phyloP scores from a whole-genome alignment of 257 asterid genomes.

The Nicotiana undulata region DNA sequence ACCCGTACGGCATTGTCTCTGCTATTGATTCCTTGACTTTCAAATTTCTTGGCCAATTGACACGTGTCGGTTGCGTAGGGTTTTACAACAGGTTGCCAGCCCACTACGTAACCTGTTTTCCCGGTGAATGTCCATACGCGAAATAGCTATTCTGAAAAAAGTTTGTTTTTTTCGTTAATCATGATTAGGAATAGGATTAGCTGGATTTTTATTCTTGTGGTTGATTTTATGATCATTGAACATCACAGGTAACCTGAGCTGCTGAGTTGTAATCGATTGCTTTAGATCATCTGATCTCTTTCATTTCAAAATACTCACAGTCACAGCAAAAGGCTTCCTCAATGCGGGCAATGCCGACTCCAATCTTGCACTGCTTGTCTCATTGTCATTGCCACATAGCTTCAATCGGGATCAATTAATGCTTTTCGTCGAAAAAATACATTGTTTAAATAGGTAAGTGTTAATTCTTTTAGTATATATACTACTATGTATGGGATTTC shows the following conservation, averaged over 20 bases:
- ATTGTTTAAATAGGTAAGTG: too few relatives aligned
- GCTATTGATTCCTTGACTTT: not conserved
- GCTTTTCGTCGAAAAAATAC: too few relatives aligned
- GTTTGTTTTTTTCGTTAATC: not conserved
- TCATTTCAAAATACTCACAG: too few relatives aligned
- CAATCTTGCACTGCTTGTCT: too few relatives aligned
- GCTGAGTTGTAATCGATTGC: not conserved
- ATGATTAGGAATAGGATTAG: not conserved
- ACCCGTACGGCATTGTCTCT: constrained; percentile 14
- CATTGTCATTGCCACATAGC: too few relatives aligned
- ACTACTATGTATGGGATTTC: too few relatives aligned
- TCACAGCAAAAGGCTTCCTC: too few relatives aligned
- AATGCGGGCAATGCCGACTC: too few relatives aligned
- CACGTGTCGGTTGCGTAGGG: not conserved
- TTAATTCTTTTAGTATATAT: too few relatives aligned
- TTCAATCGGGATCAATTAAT: too few relatives aligned
- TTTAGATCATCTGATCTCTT: not conserved
- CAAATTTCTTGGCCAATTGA: not conserved
- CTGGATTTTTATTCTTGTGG: not conserved
- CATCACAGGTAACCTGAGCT: not conserved
- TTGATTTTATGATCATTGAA: not conserved
- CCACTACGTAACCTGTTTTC: not conserved
- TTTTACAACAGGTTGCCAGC: not conserved
- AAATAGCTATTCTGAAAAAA: not conserved
- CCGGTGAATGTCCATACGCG: not conserved